These are phyloP conservation scores for Coelastrella sp. DNA, from an alignment of 139 green algal species.

Conservation along the genomic window DNA sequence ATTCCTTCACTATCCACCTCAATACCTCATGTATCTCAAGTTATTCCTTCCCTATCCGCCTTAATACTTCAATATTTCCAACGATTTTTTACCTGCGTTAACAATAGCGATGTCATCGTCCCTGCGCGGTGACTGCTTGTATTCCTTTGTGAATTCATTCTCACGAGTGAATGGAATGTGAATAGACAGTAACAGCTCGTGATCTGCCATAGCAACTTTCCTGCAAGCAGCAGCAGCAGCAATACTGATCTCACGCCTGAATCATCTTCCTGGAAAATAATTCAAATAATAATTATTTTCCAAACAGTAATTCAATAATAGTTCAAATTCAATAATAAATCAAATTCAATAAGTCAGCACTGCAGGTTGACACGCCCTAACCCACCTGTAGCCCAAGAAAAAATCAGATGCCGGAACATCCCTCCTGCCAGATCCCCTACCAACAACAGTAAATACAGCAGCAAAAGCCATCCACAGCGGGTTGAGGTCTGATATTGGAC, in stretches of 20 bases:
- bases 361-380: neutral
- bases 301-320: too few relatives aligned
- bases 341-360: too few relatives aligned
- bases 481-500: slow-evolving; percentile 96
- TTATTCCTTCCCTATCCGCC: too few relatives aligned
- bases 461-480: slow-evolving; percentile 88
- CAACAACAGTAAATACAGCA: slow-evolving; percentile 75
- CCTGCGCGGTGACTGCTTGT: slow-evolving; percentile 93
- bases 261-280: too few relatives aligned
- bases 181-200: slow-evolving; percentile 87
- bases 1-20: too few relatives aligned
- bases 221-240: slow-evolving; percentile 52
- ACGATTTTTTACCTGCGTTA: slow-evolving; percentile 68
- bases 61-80: too few relatives aligned
- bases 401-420: slow-evolving; percentile 75
- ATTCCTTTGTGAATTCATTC: slow-evolving; percentile 93
- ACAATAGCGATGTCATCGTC: slow-evolving; percentile 99
- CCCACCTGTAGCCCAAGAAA: slow-evolving; percentile 90
- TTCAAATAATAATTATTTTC: too few relatives aligned
- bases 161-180: slow-evolving; percentile 77
- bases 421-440: slow-evolving; percentile 46
- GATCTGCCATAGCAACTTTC: slow-evolving; percentile 79
- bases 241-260: too few relatives aligned
- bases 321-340: too few relatives aligned
- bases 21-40: too few relatives aligned